Evolutionary conservation across 208 protist species (phyloP), one percentile per base, ranked within the genome.

Genomic region (Wallacemonas sp.): DNA sequence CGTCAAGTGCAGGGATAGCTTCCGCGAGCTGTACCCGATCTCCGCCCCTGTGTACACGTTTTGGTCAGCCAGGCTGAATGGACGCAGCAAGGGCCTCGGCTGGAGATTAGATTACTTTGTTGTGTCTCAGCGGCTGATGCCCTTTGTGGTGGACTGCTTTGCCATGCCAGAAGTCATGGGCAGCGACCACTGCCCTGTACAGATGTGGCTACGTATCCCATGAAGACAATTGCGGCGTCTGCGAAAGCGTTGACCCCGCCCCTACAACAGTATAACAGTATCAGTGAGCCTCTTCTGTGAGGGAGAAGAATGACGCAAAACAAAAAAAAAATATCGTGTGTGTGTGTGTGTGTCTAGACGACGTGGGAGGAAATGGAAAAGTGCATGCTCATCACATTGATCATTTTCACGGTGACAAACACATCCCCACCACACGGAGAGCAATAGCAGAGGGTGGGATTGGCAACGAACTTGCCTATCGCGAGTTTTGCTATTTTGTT

Each of bases 51-150:
- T 70, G 14, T 97, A 96, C 67, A 94, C 94, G 4, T 98, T 96
- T 66, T 98, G 85, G 79, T 94, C 92, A 14, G 70, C 78, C 34
- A 78, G 81, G 2, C 68, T 86, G 34, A 89, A 92, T 55, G 76
- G 75, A 0, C 60, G 85, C 9, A 46, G 53, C n/a, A 77, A 88
- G 61, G 82, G 82, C 21, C 69, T 93, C 17, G 94, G 96, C 24
- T 98, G 96, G 94, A 78, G 96, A 24, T 49, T 98, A 21, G 96
- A 98, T 71, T 98, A 98, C 70, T 98, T 97, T 74, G 75, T 98
- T n/a, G 73, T 95, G 24, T 88, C 84, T 11, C 58, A 76, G 30
- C 38, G 66, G 19, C 56, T 98, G 19, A 65, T 77, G 31, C 56
- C 70, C 28, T 68, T 60, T 12, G 82, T 97, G 36, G 80, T 91